Base-by-base conservation (phyloP, 106 monocot genomes). In the Narthecium ossifragum region DNA sequence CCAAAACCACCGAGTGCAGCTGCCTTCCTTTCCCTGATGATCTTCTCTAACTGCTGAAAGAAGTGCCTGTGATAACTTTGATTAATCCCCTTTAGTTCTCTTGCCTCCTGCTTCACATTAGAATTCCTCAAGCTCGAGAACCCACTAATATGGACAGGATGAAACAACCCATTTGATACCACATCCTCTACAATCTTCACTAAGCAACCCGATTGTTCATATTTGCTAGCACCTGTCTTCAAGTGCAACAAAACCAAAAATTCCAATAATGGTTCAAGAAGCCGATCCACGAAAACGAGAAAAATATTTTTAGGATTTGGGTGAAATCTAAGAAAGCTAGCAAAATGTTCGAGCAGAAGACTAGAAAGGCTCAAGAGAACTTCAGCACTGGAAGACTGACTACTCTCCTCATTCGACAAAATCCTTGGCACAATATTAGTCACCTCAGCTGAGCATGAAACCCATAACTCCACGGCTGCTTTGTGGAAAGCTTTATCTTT, bases 131-230 rank as follows among this genome's bases (percentile, higher is more conserved):
- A 46, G 53, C 32, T 65, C 17, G 80, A 66, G 77, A 81, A 90
- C 8, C 96, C 90, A 63, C 64, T 57, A n/a, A 90, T 71, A 61
- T 96, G 90, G 2, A 46, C 34, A 36, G 86, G 84, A 73, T 90
- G 90, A 57, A 90, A 96, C 70, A 96, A 56, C 27, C 90, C 90
- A 71, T 84, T 90, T 11, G 67, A 68, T 43, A 96, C 54, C 31
- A 83, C 56, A 58, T 83, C 80, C 51, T 90, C 83, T 49, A 96
- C 54, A 18, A 57, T 59, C 40, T 18, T 68, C 60, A 90, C 47
- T 24, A 78, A 62, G 33, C 36, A 67, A 41, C 62, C 37, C 28
- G 38, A 54, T 18, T 61, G 33, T 55, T 47, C 61, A 65, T 22
- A 53, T 41, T 64, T 71, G 3, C 61, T 29, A 17, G 66, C 37